These are phyloP conservation scores for Pythium angustatum DNA, from an alignment of 352 stramenopile species.

Conservation along the genomic window DNA sequence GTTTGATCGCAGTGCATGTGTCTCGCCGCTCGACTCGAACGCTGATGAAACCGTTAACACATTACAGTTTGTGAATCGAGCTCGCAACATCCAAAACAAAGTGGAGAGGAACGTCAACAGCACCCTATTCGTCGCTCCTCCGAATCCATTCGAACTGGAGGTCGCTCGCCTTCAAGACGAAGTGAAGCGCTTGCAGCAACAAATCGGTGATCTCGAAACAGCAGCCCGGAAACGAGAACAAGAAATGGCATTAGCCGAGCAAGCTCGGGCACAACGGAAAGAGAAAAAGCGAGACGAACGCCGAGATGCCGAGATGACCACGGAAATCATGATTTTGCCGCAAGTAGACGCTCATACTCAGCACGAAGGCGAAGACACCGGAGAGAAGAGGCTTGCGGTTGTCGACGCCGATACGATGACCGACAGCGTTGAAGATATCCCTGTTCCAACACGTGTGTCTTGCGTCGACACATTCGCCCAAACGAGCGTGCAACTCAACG, in stretches of 20 bases:
- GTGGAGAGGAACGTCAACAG: slow-evolving; percentile 47
- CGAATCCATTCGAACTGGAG: slow-evolving; percentile 40
- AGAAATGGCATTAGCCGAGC: slow-evolving; percentile 5
- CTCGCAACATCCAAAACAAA: slow-evolving; percentile 78
- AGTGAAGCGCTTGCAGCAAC: slow-evolving; percentile 18
- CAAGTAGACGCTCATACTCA: slow-evolving; percentile 23
- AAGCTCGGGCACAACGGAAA: slow-evolving; percentile 9
- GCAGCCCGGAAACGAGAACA: slow-evolving; percentile 15
- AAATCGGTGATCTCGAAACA: slow-evolving; percentile 16
- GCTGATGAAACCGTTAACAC: slow-evolving; percentile 64
- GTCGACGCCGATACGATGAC: slow-evolving; percentile 11
- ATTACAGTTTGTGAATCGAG: slow-evolving; percentile 74
- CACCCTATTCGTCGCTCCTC: slow-evolving; percentile 5
- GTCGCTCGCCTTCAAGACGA: slow-evolving; percentile 48
- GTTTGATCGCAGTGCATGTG: slow-evolving; percentile 48
- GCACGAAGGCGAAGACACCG: slow-evolving; percentile 11
- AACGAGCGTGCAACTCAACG: not conserved
- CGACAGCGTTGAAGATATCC: not conserved
- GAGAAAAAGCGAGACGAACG: slow-evolving; percentile 16
- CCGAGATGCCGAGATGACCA: slow-evolving; percentile 26
- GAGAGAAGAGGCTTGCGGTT: not conserved
- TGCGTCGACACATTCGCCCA: slow-evolving; percentile 3
- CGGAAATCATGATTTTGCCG: slow-evolving; percentile 23
- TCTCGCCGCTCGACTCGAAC: slow-evolving; percentile 55
- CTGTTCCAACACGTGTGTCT: not conserved